Percentiles rank a stretch among this genome's conserved stretches.
Evolutionary conservation across 306 rosid genomes (phyloP).

Genomic region (Cicer yamashitae): DNA sequence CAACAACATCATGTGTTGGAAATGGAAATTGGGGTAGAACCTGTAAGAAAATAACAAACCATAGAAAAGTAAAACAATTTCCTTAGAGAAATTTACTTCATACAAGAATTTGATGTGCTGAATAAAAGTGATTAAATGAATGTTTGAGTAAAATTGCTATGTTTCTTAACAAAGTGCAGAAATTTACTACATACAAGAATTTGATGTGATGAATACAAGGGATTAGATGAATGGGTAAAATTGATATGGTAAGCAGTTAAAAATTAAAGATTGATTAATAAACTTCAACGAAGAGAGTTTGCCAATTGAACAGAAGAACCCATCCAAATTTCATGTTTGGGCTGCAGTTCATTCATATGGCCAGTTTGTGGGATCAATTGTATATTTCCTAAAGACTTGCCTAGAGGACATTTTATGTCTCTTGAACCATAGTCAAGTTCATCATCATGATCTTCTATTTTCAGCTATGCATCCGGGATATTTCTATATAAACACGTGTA

Average conservation of each 20-base stretch:
- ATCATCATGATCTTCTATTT: not conserved
- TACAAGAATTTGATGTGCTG: not conserved
- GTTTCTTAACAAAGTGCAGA: slow-evolving; percentile 14
- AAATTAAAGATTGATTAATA: too few species aligned
- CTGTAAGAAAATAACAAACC: slow-evolving; percentile 49
- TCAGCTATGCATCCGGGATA: not conserved
- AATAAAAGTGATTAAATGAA: slow-evolving; percentile 26
- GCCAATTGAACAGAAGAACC: not conserved
- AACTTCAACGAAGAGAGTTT: not conserved
- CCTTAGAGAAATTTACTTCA: slow-evolving; percentile 24
- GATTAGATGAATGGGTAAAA: slow-evolving; percentile 3
- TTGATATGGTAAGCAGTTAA: not conserved
- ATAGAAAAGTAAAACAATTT: slow-evolving; percentile 18
- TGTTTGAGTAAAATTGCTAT: not conserved
- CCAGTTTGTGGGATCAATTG: not conserved
- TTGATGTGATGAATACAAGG: slow-evolving; percentile 6
- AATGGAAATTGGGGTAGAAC: slow-evolving; percentile 88
- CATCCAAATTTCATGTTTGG: not conserved
- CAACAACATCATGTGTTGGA: slow-evolving; percentile 87
- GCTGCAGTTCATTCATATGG: not conserved
- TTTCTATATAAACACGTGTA: not conserved
- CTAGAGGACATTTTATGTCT: not conserved
- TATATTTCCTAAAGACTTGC: slow-evolving; percentile 11
- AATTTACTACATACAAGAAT: slow-evolving; percentile 3
- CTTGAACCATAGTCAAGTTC: not conserved